Evolutionary conservation across 176 grass and related monocot genomes (phyloP).

Genomic region (Zoysia pacifica): DNA sequence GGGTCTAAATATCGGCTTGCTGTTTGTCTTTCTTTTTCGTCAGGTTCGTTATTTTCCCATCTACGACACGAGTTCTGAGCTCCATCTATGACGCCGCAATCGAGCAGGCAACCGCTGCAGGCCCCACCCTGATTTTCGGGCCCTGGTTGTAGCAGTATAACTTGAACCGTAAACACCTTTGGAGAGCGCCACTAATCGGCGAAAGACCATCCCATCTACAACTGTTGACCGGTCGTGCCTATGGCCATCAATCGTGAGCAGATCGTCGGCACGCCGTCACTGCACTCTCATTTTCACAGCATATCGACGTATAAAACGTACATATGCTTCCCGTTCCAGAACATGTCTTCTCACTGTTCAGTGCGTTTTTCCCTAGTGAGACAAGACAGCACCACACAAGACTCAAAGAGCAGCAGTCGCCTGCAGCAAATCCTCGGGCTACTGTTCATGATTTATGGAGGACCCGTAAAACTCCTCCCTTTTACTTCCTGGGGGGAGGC

Average conservation of each 20-base stretch:
- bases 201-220: not conserved
- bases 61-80: no score
- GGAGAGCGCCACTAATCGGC: not conserved
- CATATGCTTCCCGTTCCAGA: not conserved
- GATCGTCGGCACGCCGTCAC: not conserved
- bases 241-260: not conserved
- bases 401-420: not conserved
- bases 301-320: not conserved
- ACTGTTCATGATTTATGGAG: not conserved
- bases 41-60: no score
- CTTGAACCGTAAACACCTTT: not conserved
- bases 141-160: no score
- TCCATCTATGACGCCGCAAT: no score
- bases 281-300: not conserved
- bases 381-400: not conserved
- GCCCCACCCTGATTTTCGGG: no score
- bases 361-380: not conserved
- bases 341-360: not conserved
- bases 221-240: not conserved
- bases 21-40: no score
- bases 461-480: not conserved
- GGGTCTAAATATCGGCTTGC: no score
- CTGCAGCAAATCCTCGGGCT: slow-evolving; percentile 1
- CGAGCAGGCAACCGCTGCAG: no score
- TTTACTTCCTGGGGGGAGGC: slow-evolving; percentile 8